Conservation (phyloP, 2,329 filamentous ascomycete species). For the Neonectria coccinea region DNA sequence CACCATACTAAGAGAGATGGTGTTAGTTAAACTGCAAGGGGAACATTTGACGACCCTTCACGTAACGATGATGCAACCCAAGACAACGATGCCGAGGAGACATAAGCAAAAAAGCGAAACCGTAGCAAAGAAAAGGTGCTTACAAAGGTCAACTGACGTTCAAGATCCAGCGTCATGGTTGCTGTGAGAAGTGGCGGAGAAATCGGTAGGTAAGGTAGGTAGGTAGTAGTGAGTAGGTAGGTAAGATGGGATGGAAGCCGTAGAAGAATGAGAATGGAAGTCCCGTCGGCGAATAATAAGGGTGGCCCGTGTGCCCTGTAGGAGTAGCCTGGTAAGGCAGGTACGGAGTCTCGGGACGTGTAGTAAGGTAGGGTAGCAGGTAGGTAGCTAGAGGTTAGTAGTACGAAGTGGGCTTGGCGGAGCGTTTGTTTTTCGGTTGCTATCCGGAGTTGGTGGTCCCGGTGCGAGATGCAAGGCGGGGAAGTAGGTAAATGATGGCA, state of each 20-base stretch:
- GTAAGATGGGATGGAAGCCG: neutral
- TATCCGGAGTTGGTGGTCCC: conserved; percentile 4
- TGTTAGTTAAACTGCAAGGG: conserved; percentile 29
- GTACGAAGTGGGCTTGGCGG: neutral
- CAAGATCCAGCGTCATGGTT: conserved; percentile 78
- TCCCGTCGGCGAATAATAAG: neutral
- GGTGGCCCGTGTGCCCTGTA: conserved; percentile 23
- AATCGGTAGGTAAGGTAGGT: conserved; percentile 9
- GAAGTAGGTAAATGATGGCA: neutral
- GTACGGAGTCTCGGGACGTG: neutral
- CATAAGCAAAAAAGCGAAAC: neutral
- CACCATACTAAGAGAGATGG: conserved; percentile 73
- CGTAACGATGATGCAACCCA: neutral
- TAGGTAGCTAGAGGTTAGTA: neutral
- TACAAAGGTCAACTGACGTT: conserved; percentile 87
- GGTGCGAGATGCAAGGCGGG: conserved; percentile 7
- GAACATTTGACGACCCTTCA: neutral
- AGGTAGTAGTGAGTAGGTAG: conserved; percentile 2
- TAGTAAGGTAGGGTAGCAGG: too few relatives aligned
- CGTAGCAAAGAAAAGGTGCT: conserved; percentile 47
- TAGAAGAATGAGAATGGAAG: conserved; percentile 16
- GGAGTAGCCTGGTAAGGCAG: conserved; percentile 10
- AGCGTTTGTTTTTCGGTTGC: neutral
- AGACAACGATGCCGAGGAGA: conserved; percentile 10
- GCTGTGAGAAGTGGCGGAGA: conserved; percentile 22